A percentile compares a stretch with the other conserved stretches of the same genome.
Evolutionary conservation across 2,329 filamentous ascomycete genomes (phyloP).

Genomic region (Beauveria sp.): DNA sequence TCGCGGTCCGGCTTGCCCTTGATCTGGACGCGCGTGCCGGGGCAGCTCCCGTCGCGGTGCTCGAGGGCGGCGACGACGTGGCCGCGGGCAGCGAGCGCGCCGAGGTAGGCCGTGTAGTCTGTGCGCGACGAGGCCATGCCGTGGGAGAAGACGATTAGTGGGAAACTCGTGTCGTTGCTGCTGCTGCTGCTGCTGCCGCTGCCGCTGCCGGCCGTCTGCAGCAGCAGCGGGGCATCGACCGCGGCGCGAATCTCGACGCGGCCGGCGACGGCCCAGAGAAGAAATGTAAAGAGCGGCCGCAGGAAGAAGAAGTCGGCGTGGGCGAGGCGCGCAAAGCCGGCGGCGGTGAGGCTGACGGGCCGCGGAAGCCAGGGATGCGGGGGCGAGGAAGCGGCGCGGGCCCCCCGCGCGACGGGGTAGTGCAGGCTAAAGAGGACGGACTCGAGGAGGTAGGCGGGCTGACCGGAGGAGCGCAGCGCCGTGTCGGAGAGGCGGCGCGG

Average conservation of each 20-base stretch:
- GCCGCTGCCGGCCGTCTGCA: slow-evolving; percentile 1
- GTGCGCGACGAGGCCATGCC: slow-evolving; percentile 43
- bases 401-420: slow-evolving; percentile 32
- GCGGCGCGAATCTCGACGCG: slow-evolving; percentile 38
- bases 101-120: slow-evolving; percentile 44
- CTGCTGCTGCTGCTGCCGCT: not conserved
- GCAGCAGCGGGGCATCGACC: slow-evolving; percentile 37
- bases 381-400: slow-evolving; percentile 15
- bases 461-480: slow-evolving; percentile 25
- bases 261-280: slow-evolving; percentile 35
- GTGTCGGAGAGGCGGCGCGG: slow-evolving; percentile 25
- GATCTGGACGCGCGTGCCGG: slow-evolving; percentile 33
- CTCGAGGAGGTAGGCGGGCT: slow-evolving; percentile 37
- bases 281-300: slow-evolving; percentile 34
- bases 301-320: slow-evolving; percentile 35
- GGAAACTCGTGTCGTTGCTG: slow-evolving; percentile 20
- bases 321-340: slow-evolving; percentile 39
- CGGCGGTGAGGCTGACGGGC: slow-evolving; percentile 35
- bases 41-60: slow-evolving; percentile 45
- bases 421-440: slow-evolving; percentile 44
- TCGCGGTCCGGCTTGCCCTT: slow-evolving; percentile 22
- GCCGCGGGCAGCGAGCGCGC: slow-evolving; percentile 42
- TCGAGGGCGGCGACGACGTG: slow-evolving; percentile 42
- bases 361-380: slow-evolving; percentile 38
- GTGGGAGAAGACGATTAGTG: slow-evolving; percentile 45